Base-by-base conservation (phyloP, 495 filamentous ascomycete genomes). In the Talaromyces adpressus region DNA sequence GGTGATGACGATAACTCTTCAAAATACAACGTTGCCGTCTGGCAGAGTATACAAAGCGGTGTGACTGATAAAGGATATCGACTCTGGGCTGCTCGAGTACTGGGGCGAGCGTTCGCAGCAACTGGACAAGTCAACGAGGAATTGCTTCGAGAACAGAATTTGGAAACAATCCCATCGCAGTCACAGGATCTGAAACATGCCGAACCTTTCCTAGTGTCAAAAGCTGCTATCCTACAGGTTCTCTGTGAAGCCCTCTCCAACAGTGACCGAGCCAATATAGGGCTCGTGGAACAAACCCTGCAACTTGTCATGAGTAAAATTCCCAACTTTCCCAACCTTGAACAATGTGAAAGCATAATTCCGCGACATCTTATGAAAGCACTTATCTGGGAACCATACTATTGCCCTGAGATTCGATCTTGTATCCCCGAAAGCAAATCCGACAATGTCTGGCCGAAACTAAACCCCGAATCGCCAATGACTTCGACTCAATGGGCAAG, bases 21-120 rank as follows among this genome's bases (percentile, higher is more conserved):
- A n/a, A 66, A 70, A 2, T 88, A 85, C 66, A 83, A 84, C 25
- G 74, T 85, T 32, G 81, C 85, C 32, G 77, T 97, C 2, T 92
- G 88, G 85, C 85, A 89, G 66, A 91, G 86, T 23, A 89, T 91
- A 66, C 82, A 85, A 62, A 78, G 80, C 25, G 76, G 80, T 45
- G 73, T 79, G 9, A 79, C 87, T 32, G 88, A 87, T 51, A 76
- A 79, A 29, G 82, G 85, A 22, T 98, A 94, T 70, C 75, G 89
- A 12, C 74, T 90, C 4, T 98, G 94, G 94, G 89, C 89, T 45
- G 92, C 88, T 6, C 83, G 86, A 60, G 88, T 92, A 16, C 79
- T 98, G 23, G 94, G 94, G 20, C 84, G 91, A 67, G 87, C 91
- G 0, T 98, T 92, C 74, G 87, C 89, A 52, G 82, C 89, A 4